Evolutionary conservation across 441 rosid genomes (phyloP).

Genomic region (Metrosideros polymorpha): DNA sequence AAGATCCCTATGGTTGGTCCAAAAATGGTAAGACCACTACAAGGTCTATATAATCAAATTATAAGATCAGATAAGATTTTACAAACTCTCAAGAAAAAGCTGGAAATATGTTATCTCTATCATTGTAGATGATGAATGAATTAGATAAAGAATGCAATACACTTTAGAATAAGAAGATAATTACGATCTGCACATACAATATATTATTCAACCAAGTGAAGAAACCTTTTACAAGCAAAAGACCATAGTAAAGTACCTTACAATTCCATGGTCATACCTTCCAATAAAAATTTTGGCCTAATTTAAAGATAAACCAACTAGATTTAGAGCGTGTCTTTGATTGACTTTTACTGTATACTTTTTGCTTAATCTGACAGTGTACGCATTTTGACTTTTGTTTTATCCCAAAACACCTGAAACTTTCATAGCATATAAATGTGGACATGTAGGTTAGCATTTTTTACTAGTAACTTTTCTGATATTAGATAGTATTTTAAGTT

Average conservation of each 20-base stretch:
- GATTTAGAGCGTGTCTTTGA: background rate
- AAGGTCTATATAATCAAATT: no score
- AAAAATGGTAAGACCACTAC: no score
- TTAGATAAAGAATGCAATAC: no score
- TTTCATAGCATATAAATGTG: background rate
- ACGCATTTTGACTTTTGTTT: background rate
- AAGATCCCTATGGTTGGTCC: no score
- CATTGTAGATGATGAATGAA: no score
- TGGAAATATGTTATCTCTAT: no score
- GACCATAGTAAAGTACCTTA: background rate
- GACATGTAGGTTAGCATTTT: background rate
- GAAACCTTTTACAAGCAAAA: background rate
- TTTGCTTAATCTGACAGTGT: background rate
- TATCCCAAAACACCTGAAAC: background rate
- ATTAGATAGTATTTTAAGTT: background rate
- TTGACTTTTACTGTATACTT: background rate
- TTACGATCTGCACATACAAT: no score
- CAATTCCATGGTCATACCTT: background rate
- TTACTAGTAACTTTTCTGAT: background rate
- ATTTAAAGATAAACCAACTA: background rate
- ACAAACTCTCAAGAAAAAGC: background rate
- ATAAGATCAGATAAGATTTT: background rate
- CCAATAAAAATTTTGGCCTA: background rate
- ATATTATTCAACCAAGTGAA: no score
- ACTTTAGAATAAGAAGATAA: no score